Percentiles rank a stretch among this genome's conserved stretches.
Conservation (phyloP, 257 asterid genomes). For the Rhazya stricta region DNA sequence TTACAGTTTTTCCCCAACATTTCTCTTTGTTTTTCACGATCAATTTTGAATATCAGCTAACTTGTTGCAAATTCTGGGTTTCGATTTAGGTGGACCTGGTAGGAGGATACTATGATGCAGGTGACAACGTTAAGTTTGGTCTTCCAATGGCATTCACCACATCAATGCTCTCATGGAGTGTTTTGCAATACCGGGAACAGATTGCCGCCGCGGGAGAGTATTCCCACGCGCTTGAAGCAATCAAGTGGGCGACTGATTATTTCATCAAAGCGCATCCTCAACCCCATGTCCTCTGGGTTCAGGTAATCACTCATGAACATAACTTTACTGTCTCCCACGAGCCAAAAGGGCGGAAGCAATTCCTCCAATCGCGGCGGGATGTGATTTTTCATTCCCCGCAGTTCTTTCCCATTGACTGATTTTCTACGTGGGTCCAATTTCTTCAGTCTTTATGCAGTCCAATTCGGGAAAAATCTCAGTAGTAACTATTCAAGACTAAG, state of each 20-base stretch:
- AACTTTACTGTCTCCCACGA: neutral
- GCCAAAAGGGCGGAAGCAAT: constrained; percentile 16
- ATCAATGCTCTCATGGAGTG: constrained; percentile 80
- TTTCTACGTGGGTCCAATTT: constrained; percentile 3
- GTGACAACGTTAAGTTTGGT: constrained; percentile 82
- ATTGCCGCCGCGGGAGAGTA: constrained; percentile 57
- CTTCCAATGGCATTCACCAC: constrained; percentile 86
- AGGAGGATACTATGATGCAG: constrained; percentile 95
- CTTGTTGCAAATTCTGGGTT: neutral
- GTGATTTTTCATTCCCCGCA: neutral
- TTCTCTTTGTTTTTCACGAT: neutral
- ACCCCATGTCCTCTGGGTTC: constrained; percentile 80
- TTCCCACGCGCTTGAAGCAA: constrained; percentile 66
- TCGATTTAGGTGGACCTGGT: constrained; percentile 69
- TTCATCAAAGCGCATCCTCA: constrained; percentile 86
- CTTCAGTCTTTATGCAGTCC: neutral
- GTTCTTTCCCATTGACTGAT: neutral
- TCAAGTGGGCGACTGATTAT: constrained; percentile 93
- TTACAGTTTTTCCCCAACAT: neutral
- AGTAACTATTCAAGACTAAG: neutral
- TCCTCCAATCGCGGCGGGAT: constrained; percentile 45
- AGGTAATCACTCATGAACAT: constrained; percentile 33
- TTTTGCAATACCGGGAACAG: constrained; percentile 44
- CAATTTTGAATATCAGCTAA: neutral
- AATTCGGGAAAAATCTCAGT: neutral